Evolutionary conservation across 257 asterid species (phyloP).

Genomic region (Prunella vulgaris): DNA sequence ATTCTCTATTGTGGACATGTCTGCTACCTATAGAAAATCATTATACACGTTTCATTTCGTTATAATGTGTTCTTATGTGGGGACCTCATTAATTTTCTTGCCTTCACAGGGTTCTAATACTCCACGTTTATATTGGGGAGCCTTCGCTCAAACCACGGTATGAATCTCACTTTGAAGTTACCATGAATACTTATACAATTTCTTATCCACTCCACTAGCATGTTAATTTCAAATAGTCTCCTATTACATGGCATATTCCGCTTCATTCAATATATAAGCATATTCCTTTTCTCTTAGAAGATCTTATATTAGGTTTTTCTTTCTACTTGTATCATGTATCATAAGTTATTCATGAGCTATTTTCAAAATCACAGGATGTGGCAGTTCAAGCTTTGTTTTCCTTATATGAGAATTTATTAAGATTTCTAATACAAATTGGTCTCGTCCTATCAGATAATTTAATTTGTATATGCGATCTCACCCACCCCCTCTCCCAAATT

Average conservation of each 20-base stretch:
- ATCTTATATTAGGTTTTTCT: neutral
- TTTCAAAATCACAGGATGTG: neutral
- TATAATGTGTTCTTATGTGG: conserved; percentile 8
- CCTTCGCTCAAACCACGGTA: conserved; percentile 75
- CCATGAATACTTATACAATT: neutral
- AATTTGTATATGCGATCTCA: neutral
- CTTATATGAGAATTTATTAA: neutral
- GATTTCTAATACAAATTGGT: neutral
- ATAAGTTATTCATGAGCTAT: neutral
- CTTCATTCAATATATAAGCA: neutral
- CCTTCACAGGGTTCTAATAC: conserved; percentile 61
- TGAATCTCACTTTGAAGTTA: conserved; percentile 5
- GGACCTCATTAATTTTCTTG: neutral
- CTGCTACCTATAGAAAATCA: neutral
- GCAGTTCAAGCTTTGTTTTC: conserved; percentile 1
- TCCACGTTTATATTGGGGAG: conserved; percentile 81
- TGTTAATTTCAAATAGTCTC: neutral
- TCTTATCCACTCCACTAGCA: conserved; percentile 1
- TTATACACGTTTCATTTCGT: neutral
- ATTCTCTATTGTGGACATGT: no score
- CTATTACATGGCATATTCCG: neutral
- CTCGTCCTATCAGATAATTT: neutral
- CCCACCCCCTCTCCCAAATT: no score
- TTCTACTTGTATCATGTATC: conserved; percentile 7
- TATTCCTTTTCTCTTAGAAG: neutral